These are phyloP conservation scores for Solanum raphanifolium DNA, from an alignment of 257 asterid species.

Conservation along the genomic window DNA sequence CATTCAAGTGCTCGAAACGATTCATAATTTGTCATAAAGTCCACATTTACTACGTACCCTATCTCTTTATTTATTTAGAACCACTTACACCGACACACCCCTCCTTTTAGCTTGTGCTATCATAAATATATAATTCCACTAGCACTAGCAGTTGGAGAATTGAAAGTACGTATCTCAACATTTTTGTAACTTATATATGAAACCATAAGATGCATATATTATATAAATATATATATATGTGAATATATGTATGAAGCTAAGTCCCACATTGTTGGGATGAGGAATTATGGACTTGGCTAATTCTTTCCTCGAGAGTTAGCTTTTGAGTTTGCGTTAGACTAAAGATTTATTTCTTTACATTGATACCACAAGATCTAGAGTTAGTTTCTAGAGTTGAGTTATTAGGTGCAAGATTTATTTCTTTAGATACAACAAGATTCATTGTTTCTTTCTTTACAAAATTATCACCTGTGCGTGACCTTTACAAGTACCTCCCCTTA, in stretches of 20 bases:
- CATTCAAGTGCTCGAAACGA: fast-evolving
- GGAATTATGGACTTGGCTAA: not conserved
- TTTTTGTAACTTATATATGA: not conserved
- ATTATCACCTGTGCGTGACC: not conserved
- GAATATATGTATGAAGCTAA: not conserved
- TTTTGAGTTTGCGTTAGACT: not conserved
- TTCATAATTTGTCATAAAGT: not conserved
- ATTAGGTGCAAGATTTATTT: too few species aligned
- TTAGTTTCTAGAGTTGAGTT: too few species aligned
- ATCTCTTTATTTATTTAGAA: not conserved
- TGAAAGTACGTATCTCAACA: not conserved
- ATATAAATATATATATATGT: too few species aligned
- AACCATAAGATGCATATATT: not conserved
- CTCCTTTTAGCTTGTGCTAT: not conserved
- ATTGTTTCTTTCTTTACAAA: not conserved
- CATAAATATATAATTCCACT: not conserved
- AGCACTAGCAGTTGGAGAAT: not conserved
- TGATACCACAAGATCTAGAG: not conserved
- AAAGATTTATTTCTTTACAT: not conserved
- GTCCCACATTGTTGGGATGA: not conserved
- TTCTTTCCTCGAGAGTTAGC: not conserved
- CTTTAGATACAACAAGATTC: too few species aligned
- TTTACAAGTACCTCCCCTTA: not conserved
- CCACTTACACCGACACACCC: not conserved
- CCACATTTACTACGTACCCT: not conserved